Percentiles rank a stretch among this genome's conserved stretches.
These are phyloP conservation scores for Hygrocybe punicea DNA, from an alignment of 768 basidiomycete genomes.

Conservation along the genomic window DNA sequence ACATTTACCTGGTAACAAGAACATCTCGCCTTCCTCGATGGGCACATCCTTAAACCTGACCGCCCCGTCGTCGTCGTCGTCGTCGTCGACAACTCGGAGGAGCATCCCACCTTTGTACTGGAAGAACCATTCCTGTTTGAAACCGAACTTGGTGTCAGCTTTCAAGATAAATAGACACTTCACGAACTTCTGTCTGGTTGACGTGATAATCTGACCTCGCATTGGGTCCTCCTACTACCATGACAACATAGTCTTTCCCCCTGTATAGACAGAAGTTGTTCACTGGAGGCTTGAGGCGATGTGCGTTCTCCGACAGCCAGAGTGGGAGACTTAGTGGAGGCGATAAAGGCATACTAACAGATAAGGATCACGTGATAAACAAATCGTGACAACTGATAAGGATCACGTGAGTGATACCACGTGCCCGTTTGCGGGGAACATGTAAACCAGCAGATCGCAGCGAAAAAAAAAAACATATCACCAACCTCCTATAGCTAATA, in stretches of 20 bases:
- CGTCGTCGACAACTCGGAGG: slow-evolving; percentile 79
- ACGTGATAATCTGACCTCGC: slow-evolving; percentile 91
- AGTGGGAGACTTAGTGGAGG: slow-evolving; percentile 85
- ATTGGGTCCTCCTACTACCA: slow-evolving; percentile 96
- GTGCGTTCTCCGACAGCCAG: slow-evolving; percentile 81
- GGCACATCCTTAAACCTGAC: slow-evolving; percentile 71
- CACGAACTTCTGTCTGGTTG: slow-evolving; percentile 83
- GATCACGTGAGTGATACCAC: background rate
- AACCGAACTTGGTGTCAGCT: background rate
- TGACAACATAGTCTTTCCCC: slow-evolving; percentile 86
- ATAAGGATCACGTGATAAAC: background rate
- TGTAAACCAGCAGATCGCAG: too few species aligned
- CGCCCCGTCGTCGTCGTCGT: slow-evolving; percentile 15
- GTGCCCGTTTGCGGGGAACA: too few species aligned
- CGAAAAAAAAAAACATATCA: too few species aligned
- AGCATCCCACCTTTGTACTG: slow-evolving; percentile 94
- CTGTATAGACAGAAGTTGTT: slow-evolving; percentile 86
- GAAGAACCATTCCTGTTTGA: slow-evolving; percentile 98
- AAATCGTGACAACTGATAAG: slow-evolving; percentile 1
- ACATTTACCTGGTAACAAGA: slow-evolving; percentile 89
- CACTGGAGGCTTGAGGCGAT: slow-evolving; percentile 85
- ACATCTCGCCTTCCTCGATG: slow-evolving; percentile 97
- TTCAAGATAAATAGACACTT: background rate
- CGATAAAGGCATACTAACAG: slow-evolving; percentile 57
- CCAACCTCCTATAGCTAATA: too few species aligned